Base-by-base conservation (phyloP, 106 monocot species). In the Cymbidium sinense region DNA sequence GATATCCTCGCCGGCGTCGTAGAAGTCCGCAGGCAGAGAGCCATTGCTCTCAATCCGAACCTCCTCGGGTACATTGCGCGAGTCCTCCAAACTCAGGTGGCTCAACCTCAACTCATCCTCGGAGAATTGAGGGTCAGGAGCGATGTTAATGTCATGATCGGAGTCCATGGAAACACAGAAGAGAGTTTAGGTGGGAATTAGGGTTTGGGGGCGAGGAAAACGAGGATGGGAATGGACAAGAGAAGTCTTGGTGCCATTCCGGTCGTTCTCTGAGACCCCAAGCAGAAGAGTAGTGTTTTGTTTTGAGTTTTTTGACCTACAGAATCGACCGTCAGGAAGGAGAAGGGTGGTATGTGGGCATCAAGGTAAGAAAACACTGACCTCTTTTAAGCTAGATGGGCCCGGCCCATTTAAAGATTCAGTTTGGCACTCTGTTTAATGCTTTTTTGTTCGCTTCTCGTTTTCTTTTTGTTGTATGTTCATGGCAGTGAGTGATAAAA, bases 21-120 rank as follows among this genome's bases (percentile, higher is more conserved):
- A 65, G 50, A 79, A 87, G 51, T 83, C 88, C 4, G 75, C 77
- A 0, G 70, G 77, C 62, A 84, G 35, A 11, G 87, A 85, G 35
- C 89, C 87, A 55, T 93, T 93, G 80, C 81, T 86, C 30, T 31
- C 39, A 25, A 77, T 51, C 13, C 44, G 43, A 7, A 77, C 29
- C 0, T 28, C 29, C 29, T 34, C 51, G 41, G 5, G 51, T 27
- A 12, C 76, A 73, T 77, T 36, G 35, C 35, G 29, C 5, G 87
- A 17, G 7, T 84, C 83, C 1, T 58, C 85, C 73, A 89, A 74
- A 28, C 74, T 82, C 47, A 89, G 75, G 34, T 79, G 78, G 62
- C 70, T 30, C 47, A 87, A 30, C 7, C 70, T 76, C 36, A 23
- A 31, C 11, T 36, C 64, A 28, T 58, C 58, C 20, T 58, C 58